Conservation (phyloP, 345 rosid genomes). For the Lepidium didymum region DNA sequence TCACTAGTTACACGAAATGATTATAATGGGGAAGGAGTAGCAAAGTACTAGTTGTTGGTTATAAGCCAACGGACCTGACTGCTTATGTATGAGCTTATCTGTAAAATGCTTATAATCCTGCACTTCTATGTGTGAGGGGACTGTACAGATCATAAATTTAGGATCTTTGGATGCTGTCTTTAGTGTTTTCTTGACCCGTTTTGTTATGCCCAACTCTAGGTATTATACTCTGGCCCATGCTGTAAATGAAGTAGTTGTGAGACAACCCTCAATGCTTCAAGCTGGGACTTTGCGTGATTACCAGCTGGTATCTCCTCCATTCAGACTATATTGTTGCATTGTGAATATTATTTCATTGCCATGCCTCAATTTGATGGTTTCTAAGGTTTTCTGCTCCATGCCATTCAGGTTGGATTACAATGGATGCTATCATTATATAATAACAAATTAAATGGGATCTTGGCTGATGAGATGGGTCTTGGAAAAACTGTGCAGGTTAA, state of each 20-base stretch:
- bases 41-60: slow-evolving; percentile 4
- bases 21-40: not conserved
- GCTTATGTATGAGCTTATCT: not conserved
- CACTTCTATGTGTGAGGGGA: not conserved
- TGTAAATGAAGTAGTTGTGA: slow-evolving; percentile 77
- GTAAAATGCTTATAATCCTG: slow-evolving; percentile 2
- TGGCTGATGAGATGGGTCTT: slow-evolving; percentile 99
- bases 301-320: slow-evolving; percentile 72
- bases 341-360: not conserved
- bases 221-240: slow-evolving; percentile 98
- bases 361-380: not conserved
- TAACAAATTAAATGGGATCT: slow-evolving; percentile 94
- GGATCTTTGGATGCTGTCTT: slow-evolving; percentile 5
- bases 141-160: not conserved
- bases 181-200: slow-evolving; percentile 6
- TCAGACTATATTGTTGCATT: not conserved
- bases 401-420: slow-evolving; percentile 86
- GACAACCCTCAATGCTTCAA: slow-evolving; percentile 96
- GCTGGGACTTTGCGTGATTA: slow-evolving; percentile 94
- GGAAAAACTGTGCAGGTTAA: slow-evolving; percentile 99
- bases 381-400: slow-evolving; percentile 10
- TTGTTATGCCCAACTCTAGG: slow-evolving; percentile 36
- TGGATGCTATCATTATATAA: slow-evolving; percentile 99
- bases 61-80: not conserved
- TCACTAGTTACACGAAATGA: not conserved